Base-by-base conservation (phyloP, 1,284 basidiomycete species). In the Agaricales sp. region DNA sequence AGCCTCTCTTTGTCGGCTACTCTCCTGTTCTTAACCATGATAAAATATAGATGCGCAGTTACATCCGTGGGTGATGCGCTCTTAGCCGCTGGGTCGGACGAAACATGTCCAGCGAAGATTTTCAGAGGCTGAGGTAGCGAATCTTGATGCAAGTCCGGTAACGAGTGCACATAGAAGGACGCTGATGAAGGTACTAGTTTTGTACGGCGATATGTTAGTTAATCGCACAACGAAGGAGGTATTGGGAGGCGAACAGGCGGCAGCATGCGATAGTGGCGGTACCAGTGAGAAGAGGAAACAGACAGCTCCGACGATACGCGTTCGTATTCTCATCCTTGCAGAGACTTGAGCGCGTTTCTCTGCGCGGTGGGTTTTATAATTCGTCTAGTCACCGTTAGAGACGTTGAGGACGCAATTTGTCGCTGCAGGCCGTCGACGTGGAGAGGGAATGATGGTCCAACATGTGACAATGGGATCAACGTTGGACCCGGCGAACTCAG, bases 11-110 rank as follows among this genome's bases (percentile, higher is more conserved):
- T 90, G 59, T 95, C 92, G 11, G 93, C 92, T 6, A 75, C 75
- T 53, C 92, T 77, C 45, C 93, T 76, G 23, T 93, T 92, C 64
- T 93, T 90, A 26, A 92, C 74, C 67, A 98, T 77, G 52, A 96
- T 80, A 63, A 99, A 99, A 70, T 86, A 94, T 14, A 93, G 65
- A 61, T 94, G 89, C 0, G 90, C 74, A 24, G 82, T 81, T 45
- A 87, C 71, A 52, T 81, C 77, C 20, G 71, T 78, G 13, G 65
- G 58, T 3, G 73, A 64, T 24, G 73, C 67, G 19, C 63, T 63
- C 6, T 70, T 53, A 8, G 68, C 73, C 57, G 81, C 72, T 4
- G 90, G 87, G 66, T 93, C 90, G 1, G 89, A 85, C 14, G 85
- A 71, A 21, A 94, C 67, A 60, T 88, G 82, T 0, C 91, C 91